These are phyloP conservation scores for Agrocybe praecox DNA, from an alignment of 768 basidiomycete genomes.

Conservation along the genomic window DNA sequence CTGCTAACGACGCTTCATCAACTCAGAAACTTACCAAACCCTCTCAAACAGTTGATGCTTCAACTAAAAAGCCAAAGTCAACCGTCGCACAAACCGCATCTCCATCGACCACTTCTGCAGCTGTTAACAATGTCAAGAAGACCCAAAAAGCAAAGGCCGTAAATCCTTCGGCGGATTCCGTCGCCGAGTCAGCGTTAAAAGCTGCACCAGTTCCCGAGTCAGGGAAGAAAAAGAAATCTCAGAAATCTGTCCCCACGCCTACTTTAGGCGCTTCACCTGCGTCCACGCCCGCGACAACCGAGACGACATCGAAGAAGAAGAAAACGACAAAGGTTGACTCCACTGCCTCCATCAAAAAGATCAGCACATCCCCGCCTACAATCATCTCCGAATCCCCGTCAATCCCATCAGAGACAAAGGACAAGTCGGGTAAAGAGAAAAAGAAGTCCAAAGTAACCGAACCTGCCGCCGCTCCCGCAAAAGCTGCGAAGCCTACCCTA, in stretches of 20 bases:
- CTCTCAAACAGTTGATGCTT: constrained; percentile 11
- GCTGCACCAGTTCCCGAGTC: constrained; percentile 7
- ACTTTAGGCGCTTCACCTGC: constrained; percentile 1
- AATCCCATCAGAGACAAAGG: constrained; percentile 13
- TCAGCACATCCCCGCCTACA: constrained; percentile 5
- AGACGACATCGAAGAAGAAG: constrained; percentile 20
- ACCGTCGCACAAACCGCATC: constrained; percentile 5
- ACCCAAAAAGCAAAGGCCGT: constrained; percentile 17
- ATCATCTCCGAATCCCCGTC: not conserved
- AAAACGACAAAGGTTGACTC: constrained; percentile 5
- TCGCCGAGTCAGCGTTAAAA: constrained; percentile 4
- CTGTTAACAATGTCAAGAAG: constrained; percentile 21
- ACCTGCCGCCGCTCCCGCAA: constrained; percentile 14
- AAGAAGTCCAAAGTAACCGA: constrained; percentile 16
- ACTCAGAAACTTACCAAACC: constrained; percentile 24
- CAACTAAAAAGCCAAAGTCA: constrained; percentile 20
- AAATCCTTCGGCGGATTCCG: not conserved
- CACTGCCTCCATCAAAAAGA: constrained; percentile 5
- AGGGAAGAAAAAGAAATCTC: constrained; percentile 15
- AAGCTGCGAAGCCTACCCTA: constrained; percentile 22
- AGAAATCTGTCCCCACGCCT: not conserved
- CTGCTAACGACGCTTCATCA: constrained; percentile 16
- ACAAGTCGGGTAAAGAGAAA: constrained; percentile 16
- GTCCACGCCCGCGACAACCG: constrained; percentile 4
- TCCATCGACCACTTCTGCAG: not conserved